Base-by-base conservation (phyloP, 2,329 filamentous ascomycete species). In the Fusarium incarnatum region DNA sequence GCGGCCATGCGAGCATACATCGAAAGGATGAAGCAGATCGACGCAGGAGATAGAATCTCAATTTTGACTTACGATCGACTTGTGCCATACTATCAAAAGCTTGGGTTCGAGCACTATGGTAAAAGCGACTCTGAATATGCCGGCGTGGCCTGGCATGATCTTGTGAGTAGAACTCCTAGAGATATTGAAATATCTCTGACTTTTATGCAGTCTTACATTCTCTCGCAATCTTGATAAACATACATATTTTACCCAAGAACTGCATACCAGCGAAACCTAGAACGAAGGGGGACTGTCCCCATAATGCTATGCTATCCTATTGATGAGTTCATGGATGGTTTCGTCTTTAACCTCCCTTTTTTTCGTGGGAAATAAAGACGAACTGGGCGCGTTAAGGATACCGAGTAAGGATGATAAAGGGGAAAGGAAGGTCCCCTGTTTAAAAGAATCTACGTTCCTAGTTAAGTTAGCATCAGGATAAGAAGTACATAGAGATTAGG, bases 51-150 rank as follows among this genome's bases (percentile, higher is more conserved):
- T 13, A 72, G 77, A 4, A 69, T 78, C 16, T 72, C 77, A 3
- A 77, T 78, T 42, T 32, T 78, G 37, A 78, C 77, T 0, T 78
- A 78, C 18, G 76, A 77, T 20, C 68, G 67, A 2, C 73, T 78
- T 3, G 73, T 78, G 0, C 64, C 76, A 10, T 78, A 76, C 40
- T 78, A 78, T n/a, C 45, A 78, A 23, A 69, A 68, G 20, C 53
- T 79, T 8, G 77, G 77, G 0, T 79, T 79, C 27, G 69, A 72
- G 15, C 71, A 78, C 56, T 73, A 76, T 8, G 77, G 77, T 15
- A 79, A 76, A 57, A 78, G 77, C 41, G 68, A 71, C 7, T 77
- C 70, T 13, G 70, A 68, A 20, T 78, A 78, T 42, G 77, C 76
- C 4, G 76, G 77, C 3, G 67, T 78, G 7, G 68, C 73, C 3